Evolutionary conservation across 2,329 filamentous ascomycete species (phyloP).

Genomic region (Ascochyta lentis): DNA sequence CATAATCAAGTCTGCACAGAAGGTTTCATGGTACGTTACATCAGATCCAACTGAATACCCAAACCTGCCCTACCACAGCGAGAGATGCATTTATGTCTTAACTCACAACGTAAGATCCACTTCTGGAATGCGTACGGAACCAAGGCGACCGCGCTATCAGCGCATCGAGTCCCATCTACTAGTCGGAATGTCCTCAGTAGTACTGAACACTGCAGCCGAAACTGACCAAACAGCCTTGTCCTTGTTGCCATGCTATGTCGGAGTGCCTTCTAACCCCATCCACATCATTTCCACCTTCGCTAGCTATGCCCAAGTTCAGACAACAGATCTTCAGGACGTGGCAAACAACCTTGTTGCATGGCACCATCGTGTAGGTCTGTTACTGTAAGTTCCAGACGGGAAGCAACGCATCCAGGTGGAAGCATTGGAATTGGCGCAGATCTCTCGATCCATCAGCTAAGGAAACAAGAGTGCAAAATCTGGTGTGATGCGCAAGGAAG

Average conservation of each 20-base stretch:
- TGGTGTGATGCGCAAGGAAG: not conserved
- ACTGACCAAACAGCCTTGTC: not conserved
- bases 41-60: not conserved
- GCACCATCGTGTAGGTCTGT: not conserved
- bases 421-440: not conserved
- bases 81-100: not conserved
- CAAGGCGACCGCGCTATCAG: not conserved
- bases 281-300: slow-evolving; percentile 17
- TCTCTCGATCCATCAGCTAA: not conserved
- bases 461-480: not conserved
- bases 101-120: not conserved
- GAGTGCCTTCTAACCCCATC: not conserved
- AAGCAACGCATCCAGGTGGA: not conserved
- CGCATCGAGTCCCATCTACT: not conserved
- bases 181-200: not conserved
- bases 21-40: slow-evolving; percentile 9
- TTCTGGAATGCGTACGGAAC: slow-evolving; percentile 3
- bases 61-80: slow-evolving; percentile 6
- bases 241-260: not conserved
- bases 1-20: not conserved
- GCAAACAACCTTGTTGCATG: not conserved
- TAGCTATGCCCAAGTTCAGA: slow-evolving; percentile 9
- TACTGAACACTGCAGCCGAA: slow-evolving; percentile 1
- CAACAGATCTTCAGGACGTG: slow-evolving; percentile 2
- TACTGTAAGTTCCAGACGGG: slow-evolving; percentile 1